These are phyloP conservation scores for Biscutella auriculata DNA, from an alignment of 441 rosid species.

Conservation along the genomic window DNA sequence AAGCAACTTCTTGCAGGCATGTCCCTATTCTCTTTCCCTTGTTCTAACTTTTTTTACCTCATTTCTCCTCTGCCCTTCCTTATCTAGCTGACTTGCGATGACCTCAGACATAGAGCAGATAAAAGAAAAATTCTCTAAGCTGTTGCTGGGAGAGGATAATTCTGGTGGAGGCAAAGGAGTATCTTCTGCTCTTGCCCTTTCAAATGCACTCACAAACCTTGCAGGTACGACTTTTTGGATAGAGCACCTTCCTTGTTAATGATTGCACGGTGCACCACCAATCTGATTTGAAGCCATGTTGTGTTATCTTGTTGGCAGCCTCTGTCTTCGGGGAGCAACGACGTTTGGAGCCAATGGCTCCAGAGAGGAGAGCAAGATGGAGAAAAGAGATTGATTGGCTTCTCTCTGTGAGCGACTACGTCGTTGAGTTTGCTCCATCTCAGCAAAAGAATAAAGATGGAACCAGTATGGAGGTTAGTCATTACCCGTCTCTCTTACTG, in stretches of 20 bases:
- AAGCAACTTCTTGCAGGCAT: constrained; percentile 34
- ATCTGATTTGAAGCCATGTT: not conserved
- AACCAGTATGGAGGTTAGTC: constrained; percentile 70
- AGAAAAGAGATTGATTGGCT: constrained; percentile 83
- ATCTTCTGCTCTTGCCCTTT: constrained; percentile 86
- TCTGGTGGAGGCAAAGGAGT: constrained; percentile 99
- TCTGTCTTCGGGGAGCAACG: constrained; percentile 86
- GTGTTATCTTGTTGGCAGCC: constrained; percentile 31
- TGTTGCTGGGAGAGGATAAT: constrained; percentile 89
- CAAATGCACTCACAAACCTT: constrained; percentile 85
- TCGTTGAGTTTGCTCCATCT: constrained; percentile 81
- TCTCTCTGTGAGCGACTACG: constrained; percentile 60
- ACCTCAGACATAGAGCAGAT: constrained; percentile 61
- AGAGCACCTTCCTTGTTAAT: not conserved
- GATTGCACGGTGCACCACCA: not conserved
- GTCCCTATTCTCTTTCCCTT: not conserved
- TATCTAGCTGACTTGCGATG: not conserved
- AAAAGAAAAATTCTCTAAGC: constrained; percentile 77
- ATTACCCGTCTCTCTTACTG: not conserved
- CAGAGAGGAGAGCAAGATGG: constrained; percentile 78
- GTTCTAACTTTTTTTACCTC: not conserved
- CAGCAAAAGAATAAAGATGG: constrained; percentile 78
- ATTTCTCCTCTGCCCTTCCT: not conserved
- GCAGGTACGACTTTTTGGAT: constrained; percentile 40
- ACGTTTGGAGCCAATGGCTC: constrained; percentile 77